Evolutionary conservation across 2,329 filamentous ascomycete genomes (phyloP), one percentile per base, ranked within the genome.

Genomic region (Westerdykella ornata): DNA sequence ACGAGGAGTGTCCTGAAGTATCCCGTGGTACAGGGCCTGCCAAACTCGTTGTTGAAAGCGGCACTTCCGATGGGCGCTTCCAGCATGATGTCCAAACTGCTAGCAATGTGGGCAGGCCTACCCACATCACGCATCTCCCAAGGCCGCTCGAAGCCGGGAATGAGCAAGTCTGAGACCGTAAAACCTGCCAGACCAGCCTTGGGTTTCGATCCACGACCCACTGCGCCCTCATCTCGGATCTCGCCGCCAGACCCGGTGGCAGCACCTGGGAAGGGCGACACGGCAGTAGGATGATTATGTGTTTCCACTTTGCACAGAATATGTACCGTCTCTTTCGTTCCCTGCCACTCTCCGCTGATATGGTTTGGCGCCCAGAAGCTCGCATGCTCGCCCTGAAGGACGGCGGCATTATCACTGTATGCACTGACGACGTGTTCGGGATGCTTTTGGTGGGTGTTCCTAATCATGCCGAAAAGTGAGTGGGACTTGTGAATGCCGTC

Each of bases 391-490:
- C 87, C 87, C 54, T 86, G 72, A 42, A 94, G 69, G 1, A 98
- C 92, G n/a, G 92, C 92, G 18, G 92, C 92, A 62, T 98, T 98
- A 65, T 98, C 92, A 57, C 87, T 94, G 68, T 98, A 98, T 6
- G 92, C 92, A 28, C 88, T 96, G 33, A 97, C 78, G n/a, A 89
- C 94, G 62, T 81, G 84, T 39, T 85, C 73, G 1, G 88, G 86
- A 43, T 78, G 70, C 48, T 81, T 83, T 56, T 80, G 78, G 69
- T 98, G 88, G 1, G 92, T 98, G 65, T 96, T 94, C 53, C 85
- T 79, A 61, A 98, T 98, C 92, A 98, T 97, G 28, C 81, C 81
- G 60, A 98, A 98, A 6, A 98, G 75, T 51, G 84, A 90, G 62
- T 84, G 78, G 35, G 79, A 76, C 75, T 89, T 92, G 49, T 75